phyloP scores from a whole-genome alignment of 2,329 filamentous ascomycete species.

The Teratosphaeria nubilosa region DNA sequence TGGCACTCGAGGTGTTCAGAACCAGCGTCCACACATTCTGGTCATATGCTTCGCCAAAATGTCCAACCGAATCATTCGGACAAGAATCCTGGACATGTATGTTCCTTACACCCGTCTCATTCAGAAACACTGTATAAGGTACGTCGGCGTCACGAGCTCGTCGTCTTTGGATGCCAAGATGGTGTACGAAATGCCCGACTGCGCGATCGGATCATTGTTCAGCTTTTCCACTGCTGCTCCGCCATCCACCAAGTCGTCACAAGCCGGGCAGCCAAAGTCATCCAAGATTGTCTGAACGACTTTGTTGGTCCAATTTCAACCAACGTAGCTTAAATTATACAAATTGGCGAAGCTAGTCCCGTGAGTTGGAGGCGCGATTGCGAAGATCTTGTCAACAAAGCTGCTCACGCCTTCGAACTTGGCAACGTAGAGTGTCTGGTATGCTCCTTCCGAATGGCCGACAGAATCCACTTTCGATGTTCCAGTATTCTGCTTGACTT shows the following conservation, averaged over 20 bases:
- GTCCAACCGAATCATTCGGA: conserved; percentile 12
- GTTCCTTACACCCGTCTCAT: conserved; percentile 14
- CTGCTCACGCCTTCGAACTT: conserved; percentile 11
- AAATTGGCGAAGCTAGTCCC: conserved; percentile 13
- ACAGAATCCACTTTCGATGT: conserved; percentile 13
- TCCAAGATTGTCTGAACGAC: conserved; percentile 7
- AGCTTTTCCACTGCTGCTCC: conserved; percentile 8
- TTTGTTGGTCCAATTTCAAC: conserved; percentile 8
- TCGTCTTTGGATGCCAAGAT: conserved; percentile 13
- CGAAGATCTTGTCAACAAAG: conserved; percentile 12
- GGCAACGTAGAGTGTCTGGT: conserved; percentile 13
- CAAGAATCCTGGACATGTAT: conserved; percentile 16
- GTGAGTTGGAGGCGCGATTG: conserved; percentile 16
- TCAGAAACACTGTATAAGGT: conserved; percentile 14
- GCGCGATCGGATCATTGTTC: conserved; percentile 12
- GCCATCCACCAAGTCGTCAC: conserved; percentile 10
- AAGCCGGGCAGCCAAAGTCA: conserved; percentile 12
- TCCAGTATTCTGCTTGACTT: conserved; percentile 10
- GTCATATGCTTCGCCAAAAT: conserved; percentile 17
- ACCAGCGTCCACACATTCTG: conserved; percentile 16
- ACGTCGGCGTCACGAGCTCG: conserved; percentile 15
- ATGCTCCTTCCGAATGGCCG: conserved; percentile 17
- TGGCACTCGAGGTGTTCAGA: conserved; percentile 11
- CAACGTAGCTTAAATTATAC: conserved; percentile 12
- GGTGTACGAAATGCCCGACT: conserved; percentile 11